Percentiles rank a stretch among this genome's conserved stretches.
Evolutionary conservation across 2,329 filamentous ascomycete genomes (phyloP).

Genomic region (Aspergillaceae sp.): DNA sequence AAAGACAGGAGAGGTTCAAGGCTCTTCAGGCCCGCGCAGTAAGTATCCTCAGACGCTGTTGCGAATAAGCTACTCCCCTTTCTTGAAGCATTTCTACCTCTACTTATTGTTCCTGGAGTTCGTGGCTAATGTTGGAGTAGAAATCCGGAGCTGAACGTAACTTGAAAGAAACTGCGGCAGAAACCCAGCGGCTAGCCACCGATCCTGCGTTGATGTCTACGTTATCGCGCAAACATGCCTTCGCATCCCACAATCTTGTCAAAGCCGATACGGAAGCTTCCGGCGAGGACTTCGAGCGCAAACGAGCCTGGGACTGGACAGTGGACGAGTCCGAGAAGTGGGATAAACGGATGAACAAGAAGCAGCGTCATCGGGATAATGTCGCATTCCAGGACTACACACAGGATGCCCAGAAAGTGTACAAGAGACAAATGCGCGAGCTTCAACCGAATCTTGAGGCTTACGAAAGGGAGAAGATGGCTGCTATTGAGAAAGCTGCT

Average conservation of each 20-base stretch:
- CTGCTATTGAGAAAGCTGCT: slow-evolving; percentile 75
- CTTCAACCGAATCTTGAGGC: slow-evolving; percentile 67
- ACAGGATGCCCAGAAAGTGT: slow-evolving; percentile 81
- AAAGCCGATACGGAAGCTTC: slow-evolving; percentile 81
- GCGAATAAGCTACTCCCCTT: neutral
- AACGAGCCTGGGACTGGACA: slow-evolving; percentile 98
- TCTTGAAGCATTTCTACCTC: neutral
- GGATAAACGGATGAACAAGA: slow-evolving; percentile 86
- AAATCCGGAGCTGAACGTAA: slow-evolving; percentile 48
- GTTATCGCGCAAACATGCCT: slow-evolving; percentile 75
- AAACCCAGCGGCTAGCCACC: slow-evolving; percentile 68
- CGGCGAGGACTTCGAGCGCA: slow-evolving; percentile 91
- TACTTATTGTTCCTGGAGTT: neutral
- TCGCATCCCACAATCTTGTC: slow-evolving; percentile 83
- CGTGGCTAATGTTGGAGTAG: slow-evolving; percentile 20
- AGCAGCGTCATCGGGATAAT: slow-evolving; percentile 68
- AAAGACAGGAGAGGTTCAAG: slow-evolving; percentile 75
- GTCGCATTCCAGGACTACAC: slow-evolving; percentile 85
- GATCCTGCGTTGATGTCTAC: slow-evolving; percentile 70
- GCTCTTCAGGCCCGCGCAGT: slow-evolving; percentile 70
- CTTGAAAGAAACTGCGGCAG: slow-evolving; percentile 71
- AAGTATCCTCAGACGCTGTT: slow-evolving; percentile 14
- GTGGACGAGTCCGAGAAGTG: slow-evolving; percentile 87
- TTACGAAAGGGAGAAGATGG: slow-evolving; percentile 82
- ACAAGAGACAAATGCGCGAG: slow-evolving; percentile 79